phyloP scores from a whole-genome alignment of 2,329 filamentous ascomycete species.

The Fusarium avenaceum region DNA sequence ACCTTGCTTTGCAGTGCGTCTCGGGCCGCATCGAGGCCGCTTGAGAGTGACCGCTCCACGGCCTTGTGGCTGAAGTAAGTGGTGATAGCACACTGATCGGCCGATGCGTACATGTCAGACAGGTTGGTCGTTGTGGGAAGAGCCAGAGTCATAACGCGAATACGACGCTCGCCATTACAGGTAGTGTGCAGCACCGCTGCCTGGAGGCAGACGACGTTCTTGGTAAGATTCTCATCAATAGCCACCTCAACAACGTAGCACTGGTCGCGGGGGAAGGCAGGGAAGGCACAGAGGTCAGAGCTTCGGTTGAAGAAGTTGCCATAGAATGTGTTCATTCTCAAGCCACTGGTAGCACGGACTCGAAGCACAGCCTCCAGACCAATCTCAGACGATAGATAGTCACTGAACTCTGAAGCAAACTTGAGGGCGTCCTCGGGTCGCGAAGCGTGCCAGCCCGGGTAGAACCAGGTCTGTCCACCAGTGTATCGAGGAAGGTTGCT shows the following conservation, averaged over 20 bases:
- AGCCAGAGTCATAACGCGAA: constrained; percentile 92
- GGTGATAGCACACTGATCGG: constrained; percentile 92
- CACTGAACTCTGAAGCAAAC: constrained; percentile 96
- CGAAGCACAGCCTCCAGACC: constrained; percentile 95
- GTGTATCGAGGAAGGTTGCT: constrained; percentile 97
- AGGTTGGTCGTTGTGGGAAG: constrained; percentile 93
- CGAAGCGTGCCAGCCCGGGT: constrained; percentile 96
- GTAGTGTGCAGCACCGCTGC: constrained; percentile 96
- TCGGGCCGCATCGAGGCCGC: constrained; percentile 88
- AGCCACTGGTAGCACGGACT: constrained; percentile 92
- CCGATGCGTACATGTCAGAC: constrained; percentile 92
- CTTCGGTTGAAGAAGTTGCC: constrained; percentile 99
- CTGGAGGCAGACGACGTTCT: constrained; percentile 93
- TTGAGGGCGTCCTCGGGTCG: constrained; percentile 96
- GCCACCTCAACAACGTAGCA: constrained; percentile 98
- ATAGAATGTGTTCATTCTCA: constrained; percentile 98
- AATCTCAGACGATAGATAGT: constrained; percentile 96
- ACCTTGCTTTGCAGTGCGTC: constrained; percentile 93
- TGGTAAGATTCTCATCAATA: constrained; percentile 93
- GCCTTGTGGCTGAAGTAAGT: constrained; percentile 98
- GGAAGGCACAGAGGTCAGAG: constrained; percentile 97
- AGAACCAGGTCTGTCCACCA: constrained; percentile 98
- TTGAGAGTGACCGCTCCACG: constrained; percentile 88
- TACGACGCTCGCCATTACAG: constrained; percentile 95
- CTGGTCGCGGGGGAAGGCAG: constrained; percentile 96